These are phyloP conservation scores for Mangifera indica DNA, from an alignment of 345 rosid genomes.

Conservation along the genomic window DNA sequence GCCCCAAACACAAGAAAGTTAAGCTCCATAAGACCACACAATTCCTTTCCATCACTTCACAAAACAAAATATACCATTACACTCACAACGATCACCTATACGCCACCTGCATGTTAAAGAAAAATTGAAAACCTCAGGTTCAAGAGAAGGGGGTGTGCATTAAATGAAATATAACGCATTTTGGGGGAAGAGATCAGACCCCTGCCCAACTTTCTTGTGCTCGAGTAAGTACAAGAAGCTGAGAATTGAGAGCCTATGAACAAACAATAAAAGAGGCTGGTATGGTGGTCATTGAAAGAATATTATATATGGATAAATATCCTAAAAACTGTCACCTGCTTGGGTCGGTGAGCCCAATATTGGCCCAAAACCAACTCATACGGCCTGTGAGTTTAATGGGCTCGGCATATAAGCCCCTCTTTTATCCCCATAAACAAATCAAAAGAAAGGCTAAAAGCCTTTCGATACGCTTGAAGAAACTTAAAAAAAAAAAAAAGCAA, in stretches of 20 bases:
- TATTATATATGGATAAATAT: neutral
- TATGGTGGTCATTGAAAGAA: neutral
- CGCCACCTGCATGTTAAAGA: neutral
- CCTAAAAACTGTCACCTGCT: too few species aligned
- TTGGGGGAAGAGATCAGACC: neutral
- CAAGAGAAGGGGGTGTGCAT: neutral
- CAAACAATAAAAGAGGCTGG: neutral
- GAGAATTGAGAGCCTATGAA: neutral
- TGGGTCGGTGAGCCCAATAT: too few species aligned
- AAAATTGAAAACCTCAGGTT: neutral
- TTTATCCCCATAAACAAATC: too few species aligned
- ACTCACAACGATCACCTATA: neutral
- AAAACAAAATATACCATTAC: neutral
- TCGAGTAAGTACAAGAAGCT: too few species aligned
- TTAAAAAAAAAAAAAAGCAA: too few species aligned
- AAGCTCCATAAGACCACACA: slow-evolving; percentile 17
- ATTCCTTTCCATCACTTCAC: slow-evolving; percentile 18
- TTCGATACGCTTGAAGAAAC: too few species aligned
- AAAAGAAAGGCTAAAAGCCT: too few species aligned
- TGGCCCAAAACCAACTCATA: too few species aligned
- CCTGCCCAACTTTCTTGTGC: too few species aligned
- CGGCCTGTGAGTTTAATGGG: too few species aligned
- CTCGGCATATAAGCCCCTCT: too few species aligned
- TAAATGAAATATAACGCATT: neutral
- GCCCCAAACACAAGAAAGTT: slow-evolving; percentile 10